Base-by-base conservation (phyloP, 306 rosid genomes). In the Elaeagnus macrophylla region DNA sequence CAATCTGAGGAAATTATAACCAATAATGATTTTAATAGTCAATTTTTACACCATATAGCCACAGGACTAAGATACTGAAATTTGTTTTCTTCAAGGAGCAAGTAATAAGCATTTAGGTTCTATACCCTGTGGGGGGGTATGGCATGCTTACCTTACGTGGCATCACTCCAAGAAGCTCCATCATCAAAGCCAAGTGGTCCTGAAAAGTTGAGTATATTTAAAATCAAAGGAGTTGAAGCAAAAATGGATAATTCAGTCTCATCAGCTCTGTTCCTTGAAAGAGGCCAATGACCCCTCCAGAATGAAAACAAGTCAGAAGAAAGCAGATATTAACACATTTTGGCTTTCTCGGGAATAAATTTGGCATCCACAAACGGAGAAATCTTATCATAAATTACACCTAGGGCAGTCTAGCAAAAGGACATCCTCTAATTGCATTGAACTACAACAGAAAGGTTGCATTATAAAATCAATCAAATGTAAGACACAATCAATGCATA, bases 141-240 rank as follows among this genome's bases (percentile, higher is more conserved):
- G 14, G 37, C 10, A 6, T 12, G 35, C 41, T 64, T 58, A 84
- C 96, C 91, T 88, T 84, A 5, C 89, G 83, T 0, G 94, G 96
- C 78, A 88, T 84, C 84, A 73, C 71, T 66, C 96, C 96, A 49
- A 88, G 86, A 65, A 88, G 94, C 60, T 88, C 96, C 96, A 88
- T 88, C 94, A 88, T 84, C 66, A 88, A 65, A 19, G 96, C 94
- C 12, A 88, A 71, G 75, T 88, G 96, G 20, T 88, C 96, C 96
- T 84, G 77, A 54, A 46, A 53, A 35, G 56, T 39, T 51, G 19
- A 46, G 40, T 61, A 54, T 51, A 9, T 17, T 47, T 44, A 44
- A 59, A 57, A 38, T 20, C 35, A 56, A 32, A 50, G 20, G 48
- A 45, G 16, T 45, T 37, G 9, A 36, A 49, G 17, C 11, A 56